These are phyloP conservation scores for Diddensiella transvaalensis DNA, from an alignment of 805 yeast genomes.

Conservation along the genomic window DNA sequence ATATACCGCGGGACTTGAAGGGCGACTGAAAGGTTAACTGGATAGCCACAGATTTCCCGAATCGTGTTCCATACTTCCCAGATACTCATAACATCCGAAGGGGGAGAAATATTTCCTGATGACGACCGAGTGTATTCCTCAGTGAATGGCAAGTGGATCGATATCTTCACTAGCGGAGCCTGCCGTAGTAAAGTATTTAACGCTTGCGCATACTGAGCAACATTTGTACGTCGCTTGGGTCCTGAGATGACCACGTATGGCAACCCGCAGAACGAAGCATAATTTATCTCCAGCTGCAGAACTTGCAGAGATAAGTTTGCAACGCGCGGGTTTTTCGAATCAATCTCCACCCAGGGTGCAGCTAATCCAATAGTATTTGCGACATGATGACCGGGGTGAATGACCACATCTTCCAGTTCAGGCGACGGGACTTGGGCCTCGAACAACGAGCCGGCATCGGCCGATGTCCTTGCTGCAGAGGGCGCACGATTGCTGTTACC, in stretches of 20 bases:
- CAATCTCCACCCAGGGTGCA: slow-evolving; percentile 70
- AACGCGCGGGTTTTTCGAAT: slow-evolving; percentile 46
- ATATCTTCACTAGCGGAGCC: slow-evolving; percentile 29
- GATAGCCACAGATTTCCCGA: slow-evolving; percentile 52
- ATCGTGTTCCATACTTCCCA: slow-evolving; percentile 78
- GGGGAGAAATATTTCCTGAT: slow-evolving; percentile 32
- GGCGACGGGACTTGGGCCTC: slow-evolving; percentile 39
- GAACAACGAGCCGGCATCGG: slow-evolving; percentile 1
- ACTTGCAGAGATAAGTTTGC: slow-evolving; percentile 57
- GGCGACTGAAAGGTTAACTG: slow-evolving; percentile 60
- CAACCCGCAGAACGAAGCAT: slow-evolving; percentile 58
- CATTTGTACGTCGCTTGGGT: slow-evolving; percentile 53
- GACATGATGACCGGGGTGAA: slow-evolving; percentile 43
- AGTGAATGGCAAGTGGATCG: slow-evolving; percentile 33
- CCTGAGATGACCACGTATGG: slow-evolving; percentile 57
- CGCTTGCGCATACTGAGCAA: slow-evolving; percentile 48
- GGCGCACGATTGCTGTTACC: background rate
- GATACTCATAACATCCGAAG: slow-evolving; percentile 46
- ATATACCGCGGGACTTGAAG: slow-evolving; percentile 65
- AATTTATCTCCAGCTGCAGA: slow-evolving; percentile 52
- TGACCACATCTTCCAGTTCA: slow-evolving; percentile 39
- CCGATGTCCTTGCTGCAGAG: background rate
- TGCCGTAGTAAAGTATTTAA: slow-evolving; percentile 34
- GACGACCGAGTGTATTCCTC: slow-evolving; percentile 38
- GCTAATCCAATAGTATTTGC: slow-evolving; percentile 50